Conservation (phyloP, 116 monocot genomes). For the Iris pallida region DNA sequence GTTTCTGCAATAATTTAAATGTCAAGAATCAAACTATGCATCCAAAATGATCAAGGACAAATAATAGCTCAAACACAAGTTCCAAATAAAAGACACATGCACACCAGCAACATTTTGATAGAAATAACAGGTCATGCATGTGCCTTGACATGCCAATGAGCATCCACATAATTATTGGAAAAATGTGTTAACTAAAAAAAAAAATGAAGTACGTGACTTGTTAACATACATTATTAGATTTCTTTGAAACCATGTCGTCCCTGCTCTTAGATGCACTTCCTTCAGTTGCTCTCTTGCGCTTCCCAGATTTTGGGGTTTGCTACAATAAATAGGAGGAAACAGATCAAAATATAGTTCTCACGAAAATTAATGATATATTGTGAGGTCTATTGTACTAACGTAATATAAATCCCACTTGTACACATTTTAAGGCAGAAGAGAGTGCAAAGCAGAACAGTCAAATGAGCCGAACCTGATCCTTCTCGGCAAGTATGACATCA, state of each 20-base stretch:
- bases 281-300: constrained; percentile 41
- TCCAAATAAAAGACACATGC: neutral
- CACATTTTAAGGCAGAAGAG: too few relatives aligned
- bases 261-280: constrained; percentile 36
- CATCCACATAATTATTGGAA: neutral
- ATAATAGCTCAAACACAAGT: neutral
- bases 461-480: constrained; percentile 47
- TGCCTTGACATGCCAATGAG: neutral
- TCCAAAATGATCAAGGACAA: neutral
- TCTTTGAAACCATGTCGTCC: constrained; percentile 14
- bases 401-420: too few relatives aligned
- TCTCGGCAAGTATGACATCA: constrained; percentile 46
- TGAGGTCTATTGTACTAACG: too few relatives aligned
- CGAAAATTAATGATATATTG: too few relatives aligned
- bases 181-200: neutral
- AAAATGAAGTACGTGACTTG: neutral
- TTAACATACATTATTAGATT: constrained; percentile 40
- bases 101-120: neutral
- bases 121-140: neutral
- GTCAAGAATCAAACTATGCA: neutral
- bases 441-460: too few relatives aligned
- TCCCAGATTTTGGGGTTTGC: constrained; percentile 21
- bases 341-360: too few relatives aligned
- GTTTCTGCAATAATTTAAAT: constrained; percentile 12
- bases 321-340: neutral